These are phyloP conservation scores for Lineolata rhizophorae DNA, from an alignment of 495 filamentous ascomycete species.

Conservation along the genomic window DNA sequence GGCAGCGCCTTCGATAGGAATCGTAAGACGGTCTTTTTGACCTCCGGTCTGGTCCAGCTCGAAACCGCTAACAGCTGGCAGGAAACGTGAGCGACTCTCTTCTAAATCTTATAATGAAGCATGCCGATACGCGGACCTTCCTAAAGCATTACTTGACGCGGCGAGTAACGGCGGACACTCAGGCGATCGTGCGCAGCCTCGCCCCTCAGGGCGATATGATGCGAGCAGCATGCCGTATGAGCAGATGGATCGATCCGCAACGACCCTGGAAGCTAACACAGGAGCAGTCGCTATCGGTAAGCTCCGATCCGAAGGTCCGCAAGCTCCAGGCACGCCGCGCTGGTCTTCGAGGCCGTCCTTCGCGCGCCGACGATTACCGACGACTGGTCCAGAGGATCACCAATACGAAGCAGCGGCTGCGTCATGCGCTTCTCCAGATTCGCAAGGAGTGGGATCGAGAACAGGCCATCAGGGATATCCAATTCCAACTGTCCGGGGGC, in stretches of 20 bases:
- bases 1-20: no score
- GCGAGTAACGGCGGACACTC: conserved; percentile 16
- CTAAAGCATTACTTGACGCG: conserved; percentile 17
- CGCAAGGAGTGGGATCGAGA: conserved; percentile 3
- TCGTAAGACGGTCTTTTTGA: no score
- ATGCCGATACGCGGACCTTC: conserved; percentile 19
- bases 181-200: conserved; percentile 15
- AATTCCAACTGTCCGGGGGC: conserved; percentile 13
- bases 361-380: not conserved
- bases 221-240: conserved; percentile 15
- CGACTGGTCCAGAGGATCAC: conserved; percentile 11
- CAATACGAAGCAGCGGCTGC: conserved; percentile 10
- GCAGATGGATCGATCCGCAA: conserved; percentile 16
- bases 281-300: conserved; percentile 12
- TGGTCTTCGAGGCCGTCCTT: conserved; percentile 8
- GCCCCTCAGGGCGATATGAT: conserved; percentile 18
- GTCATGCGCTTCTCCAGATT: conserved; percentile 12
- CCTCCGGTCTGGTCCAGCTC: no score
- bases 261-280: conserved; percentile 15
- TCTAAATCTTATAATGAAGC: conserved; percentile 16
- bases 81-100: conserved; percentile 17
- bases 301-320: conserved; percentile 10
- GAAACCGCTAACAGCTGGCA: no score
- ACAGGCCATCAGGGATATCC: conserved; percentile 3
- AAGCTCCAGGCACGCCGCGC: conserved; percentile 6